Base-by-base conservation (phyloP, 805 yeast genomes). In the Brettanomyces naardenensis region DNA sequence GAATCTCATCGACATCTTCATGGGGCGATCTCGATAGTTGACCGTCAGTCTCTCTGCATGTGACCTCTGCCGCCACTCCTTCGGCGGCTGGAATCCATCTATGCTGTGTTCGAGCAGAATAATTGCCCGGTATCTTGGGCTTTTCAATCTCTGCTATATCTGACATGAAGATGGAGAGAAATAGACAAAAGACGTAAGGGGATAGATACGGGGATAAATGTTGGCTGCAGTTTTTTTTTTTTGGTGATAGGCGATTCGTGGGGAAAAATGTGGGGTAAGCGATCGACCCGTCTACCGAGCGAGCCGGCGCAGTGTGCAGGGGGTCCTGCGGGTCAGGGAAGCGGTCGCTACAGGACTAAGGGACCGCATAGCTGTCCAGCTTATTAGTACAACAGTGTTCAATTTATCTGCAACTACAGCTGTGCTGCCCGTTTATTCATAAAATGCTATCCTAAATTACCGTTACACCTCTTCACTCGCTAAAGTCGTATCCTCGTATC, bases 1-100 rank as follows among this genome's bases (percentile, higher is more conserved):
- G 95, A 25, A 86, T 86, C 33, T 80, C 86, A 51, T 78, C 86
- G 3, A 50, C 48, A 31, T 54, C 60, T 22, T 37, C 42, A 20
- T 41, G 51, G 35, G 42, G 28, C 14, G 19, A 23, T 31, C 27
- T 19, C 27, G 18, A 4, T 11, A 32, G 13, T 19, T 13, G 17
- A 20, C 20, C 21, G 6, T 14, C 2, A 5, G 13, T 10, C 5
- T 14, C 22, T 25, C 4, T 29, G 15, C 4, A 18, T 13, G 4
- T 19, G n/a, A 14, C 20, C 19, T 25, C 19, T 11, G 26, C n/a
- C 26, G 18, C 34, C 29, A 9, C 28, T 4, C 4, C 20, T 9
- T 18, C 28, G 20, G 28, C 19, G 4, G 40, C 36, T 2, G 61
- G 47, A 14, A 61, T 56, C 80, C 80, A 75, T 37, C 79, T 58